Base-by-base conservation (phyloP, 1,284 basidiomycete genomes). In the Cryptococcus depauperatus region DNA sequence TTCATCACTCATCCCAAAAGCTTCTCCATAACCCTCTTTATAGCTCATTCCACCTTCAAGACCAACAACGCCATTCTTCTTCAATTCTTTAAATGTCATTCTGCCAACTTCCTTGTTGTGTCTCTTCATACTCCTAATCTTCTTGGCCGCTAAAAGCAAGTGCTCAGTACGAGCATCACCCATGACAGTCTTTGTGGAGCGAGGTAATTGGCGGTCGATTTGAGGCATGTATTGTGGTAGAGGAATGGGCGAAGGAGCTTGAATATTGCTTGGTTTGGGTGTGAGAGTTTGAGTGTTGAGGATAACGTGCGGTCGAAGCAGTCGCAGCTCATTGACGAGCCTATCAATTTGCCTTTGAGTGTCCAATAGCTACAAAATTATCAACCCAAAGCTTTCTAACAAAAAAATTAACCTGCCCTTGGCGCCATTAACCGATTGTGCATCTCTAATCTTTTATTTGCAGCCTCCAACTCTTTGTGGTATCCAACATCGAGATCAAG, bases 101-200 rank as follows among this genome's bases (percentile, higher is more conserved):
- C 53, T 55, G 6, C 67, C 67, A 3, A 66, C 46, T 14, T 35
- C 28, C 16, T 52, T 48, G 43, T 66, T 56, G 6, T 33, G 9
- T 22, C 46, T 40, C 5, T 64, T 56, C 55, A 65, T 58, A 3
- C 56, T 48, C 11, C 69, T 56, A n/a, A 71, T 59, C 42, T 59
- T 63, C 37, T 55, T 56, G 1, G 69, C 66, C 5, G 69, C 69
- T 4, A 71, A 58, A 2, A 71, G 53, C 1, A 71, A 55, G 32
- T 70, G 69, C 39, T 71, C 69, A 0, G 69, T 53, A 4, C 68
- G 53, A 4, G 69, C 69, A 47, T 71, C 69, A 4, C 69, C 69
- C 54, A 71, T 58, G 2, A 62, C 64, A 0, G 54, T 56, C 28
- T 52, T 52, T 22, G 29, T 25, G 7, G 50, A 48, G 13, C 30